Evolutionary conservation across 2,329 filamentous ascomycete genomes (phyloP), one percentile per base, ranked within the genome.

Genomic region (Albifimbria verrucaria): DNA sequence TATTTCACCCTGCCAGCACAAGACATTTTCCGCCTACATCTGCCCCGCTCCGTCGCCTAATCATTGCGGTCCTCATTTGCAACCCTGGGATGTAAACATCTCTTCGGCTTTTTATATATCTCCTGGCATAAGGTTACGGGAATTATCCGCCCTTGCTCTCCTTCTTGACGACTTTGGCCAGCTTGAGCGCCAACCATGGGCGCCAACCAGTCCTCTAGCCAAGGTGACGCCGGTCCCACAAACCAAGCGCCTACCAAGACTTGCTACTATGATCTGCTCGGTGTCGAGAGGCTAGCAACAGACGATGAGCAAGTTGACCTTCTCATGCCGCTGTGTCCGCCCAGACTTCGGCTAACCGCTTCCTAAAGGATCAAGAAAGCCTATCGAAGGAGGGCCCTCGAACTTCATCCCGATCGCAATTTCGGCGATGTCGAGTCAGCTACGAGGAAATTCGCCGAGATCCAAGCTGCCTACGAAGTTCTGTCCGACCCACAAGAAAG

Each of bases 331-430:
- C 17, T 11, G 7, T 47, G 20, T 21, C 21, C n/a, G n/a, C n/a
- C n/a, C n/a, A n/a, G n/a, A n/a, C n/a, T n/a, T n/a, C 32, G 55
- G 3, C 51, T 60, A 36, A 59, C 52, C n/a, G 32, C 24, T 11
- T 23, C 25, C 11, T 48, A n/a, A 20, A 93, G 89, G 58, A 92
- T 99, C 65, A 96, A 96, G 66, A 96, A 91, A 65, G 92, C 92
- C 15, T 99, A 99, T 72, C 85, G 91, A 58, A 86, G 77, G 56
- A 97, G 93, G 68, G 94, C 94, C 1, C 83, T 99, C 48, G 92
- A 97, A 69, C 79, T 97, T 10, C 94, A 99, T 68, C 94, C 94
- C 1, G 94, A 99, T 72, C 89, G 92, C 61, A 99, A 99, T 70
- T 87, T 89, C 68, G 87, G 89, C 62, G 87, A 97, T 65, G 86